Conservation (phyloP, 1,139 yeast species). For the Trichomonascaceae sp. region DNA sequence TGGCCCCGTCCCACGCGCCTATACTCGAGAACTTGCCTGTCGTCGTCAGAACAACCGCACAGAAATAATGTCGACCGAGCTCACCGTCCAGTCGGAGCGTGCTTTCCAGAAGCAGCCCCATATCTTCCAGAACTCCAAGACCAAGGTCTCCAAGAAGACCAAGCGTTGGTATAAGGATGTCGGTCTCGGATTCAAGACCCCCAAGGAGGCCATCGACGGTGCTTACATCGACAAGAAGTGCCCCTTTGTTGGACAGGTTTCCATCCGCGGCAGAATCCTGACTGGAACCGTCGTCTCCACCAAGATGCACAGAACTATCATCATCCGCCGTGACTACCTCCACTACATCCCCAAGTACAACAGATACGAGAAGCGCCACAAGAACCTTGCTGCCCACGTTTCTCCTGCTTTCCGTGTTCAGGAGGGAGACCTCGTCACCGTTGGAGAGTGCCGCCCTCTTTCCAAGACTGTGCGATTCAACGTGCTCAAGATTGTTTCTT, state of each 20-base stretch:
- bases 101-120: slow-evolving; percentile 99
- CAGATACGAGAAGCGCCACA: slow-evolving; percentile 99
- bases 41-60: too few relatives aligned
- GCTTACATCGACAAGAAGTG: slow-evolving; percentile 99
- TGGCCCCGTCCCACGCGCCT: too few relatives aligned
- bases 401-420: slow-evolving; percentile 99
- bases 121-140: slow-evolving; percentile 99
- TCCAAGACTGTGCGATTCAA: slow-evolving; percentile 99
- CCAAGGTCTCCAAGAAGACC: slow-evolving; percentile 96
- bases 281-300: slow-evolving; percentile 95
- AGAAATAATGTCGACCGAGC: slow-evolving; percentile 91
- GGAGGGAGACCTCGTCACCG: slow-evolving; percentile 98
- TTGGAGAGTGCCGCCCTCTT: slow-evolving; percentile 99
- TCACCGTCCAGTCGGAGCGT: slow-evolving; percentile 99
- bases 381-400: slow-evolving; percentile 99
- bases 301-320: slow-evolving; percentile 99
- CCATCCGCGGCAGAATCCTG: slow-evolving; percentile 99
- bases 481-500: slow-evolving; percentile 90
- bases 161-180: slow-evolving; percentile 99
- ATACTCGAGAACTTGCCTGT: too few relatives aligned
- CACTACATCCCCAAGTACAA: slow-evolving; percentile 99
- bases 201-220: slow-evolving; percentile 97
- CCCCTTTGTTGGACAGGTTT: slow-evolving; percentile 93
- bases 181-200: slow-evolving; percentile 99
- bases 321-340: slow-evolving; percentile 99